A percentile compares a stretch with the other conserved stretches of the same genome.
Evolutionary conservation across 1,284 basidiomycete species (phyloP).

Genomic region (Sanghuangporus baumii): DNA sequence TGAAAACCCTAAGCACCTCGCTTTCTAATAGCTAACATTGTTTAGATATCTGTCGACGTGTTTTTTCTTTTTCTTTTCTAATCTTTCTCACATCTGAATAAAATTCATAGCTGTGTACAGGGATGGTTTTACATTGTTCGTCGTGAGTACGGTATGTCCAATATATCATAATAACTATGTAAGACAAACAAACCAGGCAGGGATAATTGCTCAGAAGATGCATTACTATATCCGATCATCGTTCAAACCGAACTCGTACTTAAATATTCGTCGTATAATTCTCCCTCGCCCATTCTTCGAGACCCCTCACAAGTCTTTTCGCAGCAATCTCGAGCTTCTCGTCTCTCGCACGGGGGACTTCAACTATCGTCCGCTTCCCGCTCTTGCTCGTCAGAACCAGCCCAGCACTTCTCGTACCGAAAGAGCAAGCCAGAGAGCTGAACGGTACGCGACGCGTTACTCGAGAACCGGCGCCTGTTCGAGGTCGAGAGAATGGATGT

Average conservation of each 20-base stretch:
- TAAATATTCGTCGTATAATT: background rate
- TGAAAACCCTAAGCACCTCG: no score
- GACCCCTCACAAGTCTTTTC: slow-evolving; percentile 16
- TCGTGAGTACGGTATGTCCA: no score
- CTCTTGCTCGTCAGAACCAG: slow-evolving; percentile 39
- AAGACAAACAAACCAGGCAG: no score
- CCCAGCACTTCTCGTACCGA: slow-evolving; percentile 53
- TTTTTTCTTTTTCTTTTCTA: no score
- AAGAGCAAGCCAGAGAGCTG: slow-evolving; percentile 45
- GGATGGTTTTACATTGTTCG: no score
- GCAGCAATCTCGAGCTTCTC: slow-evolving; percentile 25
- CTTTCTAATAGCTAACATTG: no score
- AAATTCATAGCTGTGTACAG: no score
- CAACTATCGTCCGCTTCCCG: slow-evolving; percentile 50
- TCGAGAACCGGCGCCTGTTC: background rate
- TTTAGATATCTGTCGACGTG: no score
- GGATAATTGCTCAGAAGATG: no score
- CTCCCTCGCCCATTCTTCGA: slow-evolving; percentile 12
- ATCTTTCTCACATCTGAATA: no score
- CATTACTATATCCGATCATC: no score
- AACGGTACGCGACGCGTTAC: slow-evolving; percentile 42
- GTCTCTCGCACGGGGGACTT: slow-evolving; percentile 38
- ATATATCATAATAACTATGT: no score
- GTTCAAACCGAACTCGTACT: background rate
- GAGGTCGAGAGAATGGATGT: background rate